Conservation (phyloP, 108 stramenopile genomes). For the Cyclostephanos invisitatus region DNA sequence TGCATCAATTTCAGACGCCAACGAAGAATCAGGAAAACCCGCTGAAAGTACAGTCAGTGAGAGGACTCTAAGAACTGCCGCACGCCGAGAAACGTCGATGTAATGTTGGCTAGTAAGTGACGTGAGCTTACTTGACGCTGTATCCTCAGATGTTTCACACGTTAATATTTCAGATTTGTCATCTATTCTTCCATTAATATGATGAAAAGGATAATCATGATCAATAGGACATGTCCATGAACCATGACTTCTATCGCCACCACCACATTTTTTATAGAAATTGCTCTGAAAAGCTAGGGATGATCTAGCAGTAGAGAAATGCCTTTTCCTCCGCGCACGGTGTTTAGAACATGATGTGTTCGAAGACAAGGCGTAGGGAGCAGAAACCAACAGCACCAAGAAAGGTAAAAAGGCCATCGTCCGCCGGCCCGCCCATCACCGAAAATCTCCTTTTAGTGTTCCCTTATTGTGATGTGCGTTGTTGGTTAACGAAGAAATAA, state of each 20-base stretch:
- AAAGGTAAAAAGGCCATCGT: constrained; percentile 4
- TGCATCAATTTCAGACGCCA: constrained; percentile 56
- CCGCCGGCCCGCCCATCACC: no score
- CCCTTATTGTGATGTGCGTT: no score
- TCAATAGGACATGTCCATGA: not conserved
- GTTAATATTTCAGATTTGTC: not conserved
- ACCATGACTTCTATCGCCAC: not conserved
- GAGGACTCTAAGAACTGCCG: constrained; percentile 2
- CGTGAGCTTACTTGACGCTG: not conserved
- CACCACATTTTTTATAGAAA: not conserved
- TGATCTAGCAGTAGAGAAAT: not conserved
- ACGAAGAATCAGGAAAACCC: constrained; percentile 2
- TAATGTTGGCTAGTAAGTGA: not conserved
- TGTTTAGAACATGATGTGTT: constrained; percentile 1
- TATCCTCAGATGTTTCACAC: not conserved
- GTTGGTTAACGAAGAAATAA: no score
- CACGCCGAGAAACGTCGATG: constrained; percentile 7
- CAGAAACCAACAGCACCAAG: constrained; percentile 7
- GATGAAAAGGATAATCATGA: not conserved
- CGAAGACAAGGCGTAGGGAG: not conserved
- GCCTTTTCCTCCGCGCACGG: not conserved
- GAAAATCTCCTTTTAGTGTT: no score
- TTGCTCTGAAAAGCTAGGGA: constrained; percentile 3
- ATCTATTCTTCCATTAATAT: not conserved
- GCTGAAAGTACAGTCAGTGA: not conserved